Conservation (phyloP, 495 filamentous ascomycete genomes). For the Pseudoneurospora amorphoporcata region DNA sequence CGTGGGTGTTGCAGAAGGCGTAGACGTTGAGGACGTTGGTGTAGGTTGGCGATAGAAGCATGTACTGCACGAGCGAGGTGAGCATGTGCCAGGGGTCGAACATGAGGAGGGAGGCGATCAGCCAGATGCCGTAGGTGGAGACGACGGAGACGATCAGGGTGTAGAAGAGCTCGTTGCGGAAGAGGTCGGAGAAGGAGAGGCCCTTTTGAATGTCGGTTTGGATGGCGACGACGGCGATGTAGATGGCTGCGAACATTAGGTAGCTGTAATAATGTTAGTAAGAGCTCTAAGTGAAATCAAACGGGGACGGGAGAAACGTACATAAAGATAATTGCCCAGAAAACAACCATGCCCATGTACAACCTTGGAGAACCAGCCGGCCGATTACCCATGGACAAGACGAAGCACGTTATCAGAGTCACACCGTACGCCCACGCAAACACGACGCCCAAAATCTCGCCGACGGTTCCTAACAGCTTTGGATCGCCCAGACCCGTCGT, state of each 20-base stretch:
- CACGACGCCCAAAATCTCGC: conserved; percentile 71
- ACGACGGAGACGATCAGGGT: conserved; percentile 83
- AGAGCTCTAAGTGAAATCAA: background rate
- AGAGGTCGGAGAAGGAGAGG: conserved; percentile 60
- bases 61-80: conserved; percentile 91
- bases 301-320: conserved; percentile 30
- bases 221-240: conserved; percentile 84
- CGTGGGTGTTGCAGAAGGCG: conserved; percentile 96
- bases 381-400: conserved; percentile 88
- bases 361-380: conserved; percentile 88
- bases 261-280: conserved; percentile 45
- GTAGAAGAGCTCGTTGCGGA: conserved; percentile 83
- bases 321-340: conserved; percentile 94
- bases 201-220: conserved; percentile 50
- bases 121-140: conserved; percentile 91
- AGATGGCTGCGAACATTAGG: conserved; percentile 87
- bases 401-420: conserved; percentile 87
- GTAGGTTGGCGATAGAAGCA: conserved; percentile 88
- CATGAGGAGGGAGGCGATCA: conserved; percentile 86
- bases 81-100: conserved; percentile 99
- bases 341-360: conserved; percentile 94
- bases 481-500: conserved; percentile 67
- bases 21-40: conserved; percentile 97
- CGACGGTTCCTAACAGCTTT: conserved; percentile 59
- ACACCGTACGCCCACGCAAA: conserved; percentile 96